These are phyloP conservation scores for Naegleria fowleri DNA, from an alignment of 208 protist genomes.

Conservation along the genomic window DNA sequence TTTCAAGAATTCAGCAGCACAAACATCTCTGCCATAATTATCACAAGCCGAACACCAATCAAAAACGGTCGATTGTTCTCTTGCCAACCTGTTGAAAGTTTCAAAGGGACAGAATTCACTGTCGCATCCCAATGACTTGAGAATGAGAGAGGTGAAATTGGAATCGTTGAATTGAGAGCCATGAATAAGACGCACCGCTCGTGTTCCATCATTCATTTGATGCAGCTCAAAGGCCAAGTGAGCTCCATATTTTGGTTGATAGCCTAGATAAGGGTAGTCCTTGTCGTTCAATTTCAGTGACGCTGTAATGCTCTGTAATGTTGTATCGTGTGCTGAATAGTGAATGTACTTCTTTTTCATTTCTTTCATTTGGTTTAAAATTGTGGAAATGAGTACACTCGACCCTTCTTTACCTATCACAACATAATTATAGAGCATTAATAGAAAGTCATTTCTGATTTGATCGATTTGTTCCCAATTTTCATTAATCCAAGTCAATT, in stretches of 20 bases:
- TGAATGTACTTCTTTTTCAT: neutral
- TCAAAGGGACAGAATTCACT: neutral
- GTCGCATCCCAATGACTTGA: neutral
- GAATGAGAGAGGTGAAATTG: neutral
- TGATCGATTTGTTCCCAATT: neutral
- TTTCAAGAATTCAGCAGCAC: neutral
- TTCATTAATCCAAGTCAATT: neutral
- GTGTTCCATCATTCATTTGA: neutral
- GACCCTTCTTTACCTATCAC: neutral
- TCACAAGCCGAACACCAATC: neutral
- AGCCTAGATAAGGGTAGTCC: neutral
- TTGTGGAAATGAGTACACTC: neutral
- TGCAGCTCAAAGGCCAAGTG: neutral
- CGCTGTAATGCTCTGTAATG: neutral
- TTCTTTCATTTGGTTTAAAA: neutral
- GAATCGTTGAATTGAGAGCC: neutral
- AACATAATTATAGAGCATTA: neutral
- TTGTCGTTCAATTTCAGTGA: neutral
- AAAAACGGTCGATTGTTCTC: neutral
- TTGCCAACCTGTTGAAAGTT: neutral
- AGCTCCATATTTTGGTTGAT: neutral
- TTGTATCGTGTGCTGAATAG: neutral
- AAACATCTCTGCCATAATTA: neutral
- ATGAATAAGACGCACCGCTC: neutral
- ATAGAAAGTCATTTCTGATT: neutral